Base-by-base conservation (phyloP, 805 yeast species). In the Ogataea neopini region DNA sequence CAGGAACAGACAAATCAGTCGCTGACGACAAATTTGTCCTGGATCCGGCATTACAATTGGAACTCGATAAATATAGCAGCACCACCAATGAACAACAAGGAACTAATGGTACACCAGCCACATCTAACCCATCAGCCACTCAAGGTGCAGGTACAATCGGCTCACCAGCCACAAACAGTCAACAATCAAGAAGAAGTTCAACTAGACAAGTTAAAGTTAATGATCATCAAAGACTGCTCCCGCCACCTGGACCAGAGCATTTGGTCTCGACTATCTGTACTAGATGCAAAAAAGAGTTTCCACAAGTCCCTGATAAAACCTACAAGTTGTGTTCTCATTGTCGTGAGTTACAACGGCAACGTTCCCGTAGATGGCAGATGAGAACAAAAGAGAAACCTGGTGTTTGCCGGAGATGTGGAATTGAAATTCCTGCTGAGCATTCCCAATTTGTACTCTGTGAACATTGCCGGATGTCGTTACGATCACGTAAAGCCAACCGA, bases 381-480 rank as follows among this genome's bases (percentile, higher is more conserved):
- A 76, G 75, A 52, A 81, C 85, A 4, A 80, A 78, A 54, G 74
- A 73, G 52, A 82, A 79, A 53, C 72, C 69, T 23, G 86, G 86
- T 7, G 84, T 80, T 3, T 83, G 88, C 58, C 71, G 85, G 43
- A 66, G 88, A 43, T 83, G 88, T 67, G 88, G 86, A 8, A 62
- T 71, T 7, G 69, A 66, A 7, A 77, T 83, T 28, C 79, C 84
- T 0, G 62, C 63, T 0, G 81, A 76, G 18, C 77, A 75, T 44
- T 68, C 70, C 33, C 72, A 75, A 45, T 83, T 64, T 62, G 87
- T 81, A 0, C 64, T 83, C 39, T 83, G 88, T 64, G 80, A 81
- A 4, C 71, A 70, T 36, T 83, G 88, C 57, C 70, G 88, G 35
- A 72, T 69, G 54, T 73, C 75, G 33, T 66, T 83, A 26, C 68